Base-by-base conservation (phyloP, 352 stramenopile genomes). In the Phytopythium aichiense region DNA sequence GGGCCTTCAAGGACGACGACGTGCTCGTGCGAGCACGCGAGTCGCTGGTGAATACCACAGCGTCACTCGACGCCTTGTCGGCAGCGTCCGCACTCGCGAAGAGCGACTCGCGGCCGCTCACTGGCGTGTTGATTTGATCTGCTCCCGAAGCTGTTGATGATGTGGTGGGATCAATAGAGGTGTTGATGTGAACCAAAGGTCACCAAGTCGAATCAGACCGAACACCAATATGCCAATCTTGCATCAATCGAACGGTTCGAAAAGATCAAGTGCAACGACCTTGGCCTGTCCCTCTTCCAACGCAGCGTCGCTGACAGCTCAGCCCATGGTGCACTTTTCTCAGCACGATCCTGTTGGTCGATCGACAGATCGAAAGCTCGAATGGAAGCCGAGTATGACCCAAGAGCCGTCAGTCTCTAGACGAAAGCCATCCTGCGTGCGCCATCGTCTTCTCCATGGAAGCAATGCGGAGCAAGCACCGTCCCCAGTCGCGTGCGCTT, bases 1-100 rank as follows among this genome's bases (percentile, higher is more conserved):
- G 76, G 74, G 76, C 74, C 0, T 69, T 70, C 2, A 69, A 77
- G 15, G 76, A 87, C 43, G 71, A 77, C 25, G 56, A 72, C 52
- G 60, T 52, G 16, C 72, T 84, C 31, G 67, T 82, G 35, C 60
- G 61, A 49, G 33, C 22, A 15, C n/a, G 35, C 13, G 33, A n/a
- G 7, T 18, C 8, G 7, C 53, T 5, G 2, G 4, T 18, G 20
- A 33, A 50, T 2, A 7, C 18, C 11, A 22, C 4, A 30, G 6
- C 22, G 2, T 35, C 30, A 33, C n/a, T 23, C 22, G 35, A 12
- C 15, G 15, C 7, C 11, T 12, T 35, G 12, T 12, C 15, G 42
- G 8, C 42, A 35, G 46, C 23, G 1, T 53, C 46, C 3, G 25
- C 25, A 6, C 12, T 35, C 6, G 28, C 48, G 20, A 20, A 16